Conservation (phyloP, 345 rosid genomes). For the Ceriops zippeliana region DNA sequence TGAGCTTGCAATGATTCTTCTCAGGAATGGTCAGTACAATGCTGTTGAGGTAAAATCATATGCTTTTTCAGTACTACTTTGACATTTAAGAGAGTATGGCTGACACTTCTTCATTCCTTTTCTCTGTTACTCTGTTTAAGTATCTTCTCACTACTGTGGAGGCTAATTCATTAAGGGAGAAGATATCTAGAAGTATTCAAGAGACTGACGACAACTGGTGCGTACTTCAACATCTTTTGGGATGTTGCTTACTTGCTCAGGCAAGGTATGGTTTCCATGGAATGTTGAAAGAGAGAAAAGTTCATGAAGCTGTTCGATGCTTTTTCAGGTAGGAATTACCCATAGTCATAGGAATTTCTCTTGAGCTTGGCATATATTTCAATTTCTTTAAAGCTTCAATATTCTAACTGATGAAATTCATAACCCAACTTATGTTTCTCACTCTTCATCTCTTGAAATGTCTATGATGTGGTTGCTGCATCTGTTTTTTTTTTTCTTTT, state of each 20-base stretch:
- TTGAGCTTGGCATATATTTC: not conserved
- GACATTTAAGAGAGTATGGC: constrained; percentile 19
- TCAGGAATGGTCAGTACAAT: constrained; percentile 72
- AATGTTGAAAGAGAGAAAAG: constrained; percentile 61
- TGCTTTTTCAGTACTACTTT: not conserved
- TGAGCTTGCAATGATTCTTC: constrained; percentile 67
- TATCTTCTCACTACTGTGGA: constrained; percentile 61
- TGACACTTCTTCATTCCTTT: constrained; percentile 9
- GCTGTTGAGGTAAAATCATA: constrained; percentile 71
- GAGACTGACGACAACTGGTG: constrained; percentile 74
- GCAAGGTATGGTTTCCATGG: constrained; percentile 59
- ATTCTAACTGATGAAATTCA: too few relatives aligned
- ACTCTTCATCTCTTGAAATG: too few relatives aligned
- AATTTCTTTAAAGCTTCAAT: too few relatives aligned
- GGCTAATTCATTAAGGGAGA: constrained; percentile 63
- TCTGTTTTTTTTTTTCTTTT: too few relatives aligned
- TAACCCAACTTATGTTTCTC: too few relatives aligned
- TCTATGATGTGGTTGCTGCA: too few relatives aligned
- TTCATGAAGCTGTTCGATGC: constrained; percentile 70
- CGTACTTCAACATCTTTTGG: constrained; percentile 83
- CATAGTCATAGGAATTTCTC: not conserved
- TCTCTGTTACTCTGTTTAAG: constrained; percentile 29
- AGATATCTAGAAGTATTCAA: constrained; percentile 64
- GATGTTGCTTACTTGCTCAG: constrained; percentile 87
- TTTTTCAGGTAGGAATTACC: constrained; percentile 66